Base-by-base conservation (phyloP, 768 basidiomycete species). In the Gyrodon lividus region DNA sequence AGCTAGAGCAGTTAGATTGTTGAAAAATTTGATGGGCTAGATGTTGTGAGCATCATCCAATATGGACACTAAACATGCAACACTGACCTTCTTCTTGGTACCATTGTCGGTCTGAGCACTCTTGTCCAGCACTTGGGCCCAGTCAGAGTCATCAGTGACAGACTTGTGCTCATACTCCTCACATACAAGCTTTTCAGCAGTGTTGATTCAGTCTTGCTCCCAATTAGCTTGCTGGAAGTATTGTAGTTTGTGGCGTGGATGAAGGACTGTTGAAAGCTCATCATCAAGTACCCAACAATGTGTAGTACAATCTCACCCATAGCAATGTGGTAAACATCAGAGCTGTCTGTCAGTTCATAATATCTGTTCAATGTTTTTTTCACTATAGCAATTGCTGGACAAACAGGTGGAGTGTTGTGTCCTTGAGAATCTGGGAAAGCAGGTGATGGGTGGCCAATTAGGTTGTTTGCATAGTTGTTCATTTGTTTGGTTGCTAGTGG, bases 161-260 rank as follows among this genome's bases (percentile, higher is more conserved):
- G 40, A 48, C 68, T 42, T 62, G 60, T 4, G 30, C 30, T 30
- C 30, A 30, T 30, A 30, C 30, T 30, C 30, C 30, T 48, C 38
- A 16, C 50, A 34, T 2, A 60, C 48, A 3, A 70, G 19, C 1
- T 31, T 17, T 24, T 58, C 26, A 5, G 65, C 66, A 6, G 58
- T 59, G 0, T 49, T 28, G 22, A 65, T 64, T 69, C 69, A 71
- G 2, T 49, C 56, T 1, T 49, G 34, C 14, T 59, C 55, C 69
- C 68, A 70, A 8, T 48, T 38, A 0, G 60, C 60, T 6, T 54
- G 54, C 41, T 59, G 52, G 51, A 71, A 70, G 38, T 70, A 71
- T 12, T 56, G n/a, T 0, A 66, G 59, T 44, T 70, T 70, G 52
- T 63, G 59, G 16, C 51, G 24, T 12, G 64, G 69, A 47, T 71